A percentile compares a stretch with the other conserved stretches of the same genome.
Evolutionary conservation across 2,329 filamentous ascomycete species (phyloP).

Genomic region (Fusarium camptoceras): DNA sequence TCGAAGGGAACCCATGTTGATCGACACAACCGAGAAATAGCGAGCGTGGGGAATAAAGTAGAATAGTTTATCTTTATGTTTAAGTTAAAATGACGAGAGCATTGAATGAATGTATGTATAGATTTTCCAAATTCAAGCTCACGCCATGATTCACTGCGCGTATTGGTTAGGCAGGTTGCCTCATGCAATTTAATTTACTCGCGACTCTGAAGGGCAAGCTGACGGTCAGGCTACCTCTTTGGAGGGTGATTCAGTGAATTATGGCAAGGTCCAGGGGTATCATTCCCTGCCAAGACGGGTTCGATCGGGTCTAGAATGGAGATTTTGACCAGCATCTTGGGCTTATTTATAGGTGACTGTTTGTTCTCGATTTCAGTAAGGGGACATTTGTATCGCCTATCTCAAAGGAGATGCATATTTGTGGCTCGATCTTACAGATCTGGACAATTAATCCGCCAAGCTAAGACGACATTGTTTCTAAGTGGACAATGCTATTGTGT

Average conservation of each 20-base stretch:
- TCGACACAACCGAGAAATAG: conserved; percentile 5
- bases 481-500: neutral
- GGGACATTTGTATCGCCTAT: neutral
- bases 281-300: conserved; percentile 15
- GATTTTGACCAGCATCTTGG: conserved; percentile 14
- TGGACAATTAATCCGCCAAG: conserved; percentile 11
- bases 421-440: conserved; percentile 8
- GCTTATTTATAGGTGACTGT: conserved; percentile 11
- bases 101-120: neutral
- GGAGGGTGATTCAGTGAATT: neutral
- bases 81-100: neutral
- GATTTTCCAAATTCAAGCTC: neutral
- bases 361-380: neutral
- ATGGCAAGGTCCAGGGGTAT: conserved; percentile 2
- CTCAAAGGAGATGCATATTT: neutral
- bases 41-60: conserved; percentile 17
- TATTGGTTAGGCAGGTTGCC: neutral
- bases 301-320: conserved; percentile 30
- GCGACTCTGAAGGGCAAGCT: conserved; percentile 16
- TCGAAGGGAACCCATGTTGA: conserved; percentile 38
- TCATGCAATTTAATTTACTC: conserved; percentile 32
- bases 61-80: conserved; percentile 19
- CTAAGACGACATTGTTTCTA: neutral
- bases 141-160: conserved; percentile 6
- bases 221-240: conserved; percentile 16